Percentiles rank a stretch among this genome's conserved stretches.
These are phyloP conservation scores for Yamadazyma jaroonii DNA, from an alignment of 1,139 yeast species.

Conservation along the genomic window DNA sequence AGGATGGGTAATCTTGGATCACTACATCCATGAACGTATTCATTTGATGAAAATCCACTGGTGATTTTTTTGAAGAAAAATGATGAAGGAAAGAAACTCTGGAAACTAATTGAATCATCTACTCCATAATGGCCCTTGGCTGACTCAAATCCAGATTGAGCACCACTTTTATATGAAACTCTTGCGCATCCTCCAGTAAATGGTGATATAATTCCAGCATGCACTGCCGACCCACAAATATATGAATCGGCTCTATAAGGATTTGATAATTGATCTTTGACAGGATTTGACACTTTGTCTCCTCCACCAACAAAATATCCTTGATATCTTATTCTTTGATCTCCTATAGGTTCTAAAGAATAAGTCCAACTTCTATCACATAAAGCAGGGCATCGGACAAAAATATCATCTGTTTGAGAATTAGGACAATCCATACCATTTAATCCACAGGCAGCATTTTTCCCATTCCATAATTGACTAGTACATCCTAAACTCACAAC, in stretches of 20 bases:
- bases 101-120: slow-evolving; percentile 59
- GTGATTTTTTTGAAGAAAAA: slow-evolving; percentile 49
- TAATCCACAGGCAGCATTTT: slow-evolving; percentile 73
- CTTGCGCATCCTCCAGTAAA: slow-evolving; percentile 79
- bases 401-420: slow-evolving; percentile 40
- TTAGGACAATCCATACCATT: slow-evolving; percentile 59
- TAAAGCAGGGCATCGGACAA: slow-evolving; percentile 82
- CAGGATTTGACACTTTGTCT: slow-evolving; percentile 5
- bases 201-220: slow-evolving; percentile 76
- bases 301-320: slow-evolving; percentile 83
- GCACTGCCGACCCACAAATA: slow-evolving; percentile 88
- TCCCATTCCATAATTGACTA: slow-evolving; percentile 64
- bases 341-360: slow-evolving; percentile 76
- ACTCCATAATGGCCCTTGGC: slow-evolving; percentile 47
- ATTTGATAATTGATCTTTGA: slow-evolving; percentile 29
- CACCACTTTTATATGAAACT: slow-evolving; percentile 54
- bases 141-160: slow-evolving; percentile 47
- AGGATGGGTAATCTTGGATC: slow-evolving; percentile 67
- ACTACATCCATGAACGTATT: slow-evolving; percentile 45
- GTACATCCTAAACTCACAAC: slow-evolving; percentile 42
- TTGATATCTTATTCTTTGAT: slow-evolving; percentile 60
- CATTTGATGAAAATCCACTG: slow-evolving; percentile 9
- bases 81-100: slow-evolving; percentile 73
- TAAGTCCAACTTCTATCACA: slow-evolving; percentile 81
- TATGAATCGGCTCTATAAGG: slow-evolving; percentile 88